Evolutionary conservation across 306 rosid species (phyloP), one percentile per base, ranked within the genome.

Genomic region (Senna siamea): DNA sequence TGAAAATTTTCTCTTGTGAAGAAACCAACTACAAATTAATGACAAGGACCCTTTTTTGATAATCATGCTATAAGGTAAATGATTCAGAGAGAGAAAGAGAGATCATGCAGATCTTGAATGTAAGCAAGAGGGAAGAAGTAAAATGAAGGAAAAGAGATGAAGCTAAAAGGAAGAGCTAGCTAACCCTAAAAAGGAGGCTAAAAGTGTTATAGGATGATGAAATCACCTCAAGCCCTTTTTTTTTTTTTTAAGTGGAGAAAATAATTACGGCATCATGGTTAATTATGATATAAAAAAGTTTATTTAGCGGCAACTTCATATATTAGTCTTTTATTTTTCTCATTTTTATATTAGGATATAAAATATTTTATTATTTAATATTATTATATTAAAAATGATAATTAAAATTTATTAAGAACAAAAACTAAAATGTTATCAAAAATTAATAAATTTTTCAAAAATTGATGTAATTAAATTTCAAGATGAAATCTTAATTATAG

Each of bases 11-110:
- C 75, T 80, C 87, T 76, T 82, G 12, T 44, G 77, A 89, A 88
- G 90, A 79, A 90, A 88, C 88, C 90, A 81, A 81, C 81, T 80
- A 52, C 43, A 82, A 34, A 60, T 60, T 35, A 60, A 88, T 85
- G 91, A 89, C 87, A 88, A 82, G 73, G 74, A 75, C 74, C 85
- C 74, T 84, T 89, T 88, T 90, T 88, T 84, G 48, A 82, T 73
- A 85, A 91, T 83, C 89, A 91, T 91, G 66, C 80, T 43, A 7
- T 26, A 20, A 76, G 75, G 74, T 35, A 51, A 22, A 72, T 82
- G 58, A 79, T 78, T 72, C 51, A 75, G 38, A 64, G 5, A 73
- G 19, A 67, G 7, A 40, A 8, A 35, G 61, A 13, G 11, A 54
- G 2, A 66, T 51, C 7, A 37, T 37, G 0, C 7, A 23, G 55